Percentiles rank a stretch among this genome's conserved stretches.
These are phyloP conservation scores for Phyllosticta citribraziliensis DNA, from an alignment of 2,329 filamentous ascomycete genomes.

Conservation along the genomic window DNA sequence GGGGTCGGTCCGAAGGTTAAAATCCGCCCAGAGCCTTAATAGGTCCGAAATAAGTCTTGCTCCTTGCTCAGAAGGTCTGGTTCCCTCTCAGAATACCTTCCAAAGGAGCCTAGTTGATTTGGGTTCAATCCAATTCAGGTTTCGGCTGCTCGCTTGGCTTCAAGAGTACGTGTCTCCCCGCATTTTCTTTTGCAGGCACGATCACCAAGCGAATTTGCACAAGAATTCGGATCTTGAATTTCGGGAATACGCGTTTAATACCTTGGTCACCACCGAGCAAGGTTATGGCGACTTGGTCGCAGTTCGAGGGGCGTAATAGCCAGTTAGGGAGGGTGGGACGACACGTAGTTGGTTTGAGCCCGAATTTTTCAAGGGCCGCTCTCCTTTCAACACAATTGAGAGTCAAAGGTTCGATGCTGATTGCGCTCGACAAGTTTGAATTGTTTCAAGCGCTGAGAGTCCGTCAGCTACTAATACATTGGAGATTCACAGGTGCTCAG, in stretches of 20 bases:
- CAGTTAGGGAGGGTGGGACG: too few relatives aligned
- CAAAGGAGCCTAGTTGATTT: not conserved
- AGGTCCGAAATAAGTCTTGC: not conserved
- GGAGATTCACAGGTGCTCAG: not conserved
- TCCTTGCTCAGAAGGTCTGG: not conserved
- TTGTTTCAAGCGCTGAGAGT: not conserved
- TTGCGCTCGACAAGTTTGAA: not conserved
- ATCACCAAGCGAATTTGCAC: too few relatives aligned
- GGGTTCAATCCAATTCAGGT: not conserved
- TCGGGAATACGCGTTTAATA: too few relatives aligned
- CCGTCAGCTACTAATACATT: not conserved
- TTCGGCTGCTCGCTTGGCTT: not conserved
- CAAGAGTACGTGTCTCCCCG: not conserved
- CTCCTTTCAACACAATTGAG: too few relatives aligned
- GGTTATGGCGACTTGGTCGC: too few relatives aligned
- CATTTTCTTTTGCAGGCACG: not conserved
- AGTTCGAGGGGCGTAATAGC: too few relatives aligned
- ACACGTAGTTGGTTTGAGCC: too few relatives aligned
- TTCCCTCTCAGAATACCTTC: not conserved
- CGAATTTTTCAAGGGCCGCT: too few relatives aligned
- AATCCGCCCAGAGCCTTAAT: not conserved
- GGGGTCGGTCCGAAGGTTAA: not conserved
- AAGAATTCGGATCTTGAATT: too few relatives aligned
- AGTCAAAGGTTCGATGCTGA: too few relatives aligned
- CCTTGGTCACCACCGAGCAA: too few relatives aligned